These are phyloP conservation scores for Dimocarpus longan DNA, from an alignment of 345 rosid species.

Conservation along the genomic window DNA sequence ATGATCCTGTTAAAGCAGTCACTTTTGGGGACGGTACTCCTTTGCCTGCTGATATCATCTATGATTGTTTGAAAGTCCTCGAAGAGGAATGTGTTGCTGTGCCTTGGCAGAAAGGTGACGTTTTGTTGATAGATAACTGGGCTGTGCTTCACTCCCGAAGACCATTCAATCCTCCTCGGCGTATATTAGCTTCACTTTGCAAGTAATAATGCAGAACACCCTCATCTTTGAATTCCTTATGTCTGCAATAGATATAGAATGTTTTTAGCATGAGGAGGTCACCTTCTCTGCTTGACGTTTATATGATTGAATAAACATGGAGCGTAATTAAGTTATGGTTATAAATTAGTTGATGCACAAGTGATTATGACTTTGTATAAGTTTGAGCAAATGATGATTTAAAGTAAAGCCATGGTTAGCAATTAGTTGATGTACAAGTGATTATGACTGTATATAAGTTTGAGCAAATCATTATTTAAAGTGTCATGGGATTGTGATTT, in stretches of 20 bases:
- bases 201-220: slow-evolving; percentile 35
- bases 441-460: too few relatives aligned
- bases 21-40: slow-evolving; percentile 73
- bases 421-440: too few relatives aligned
- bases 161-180: slow-evolving; percentile 74
- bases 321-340: too few relatives aligned
- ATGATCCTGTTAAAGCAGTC: slow-evolving; percentile 73
- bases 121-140: slow-evolving; percentile 77
- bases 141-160: slow-evolving; percentile 84
- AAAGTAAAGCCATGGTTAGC: too few relatives aligned
- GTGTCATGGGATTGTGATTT: too few relatives aligned
- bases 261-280: background rate
- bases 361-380: too few relatives aligned
- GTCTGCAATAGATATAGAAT: background rate
- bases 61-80: slow-evolving; percentile 62
- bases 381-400: too few relatives aligned
- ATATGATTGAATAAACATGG: background rate
- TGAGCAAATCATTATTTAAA: too few relatives aligned
- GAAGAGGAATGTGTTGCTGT: slow-evolving; percentile 79
- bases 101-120: slow-evolving; percentile 92
- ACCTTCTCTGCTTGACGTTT: background rate
- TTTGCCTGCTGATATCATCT: slow-evolving; percentile 59
- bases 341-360: too few relatives aligned
- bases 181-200: slow-evolving; percentile 84
- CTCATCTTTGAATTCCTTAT: background rate